Evolutionary conservation across 768 basidiomycete species (phyloP).

Genomic region (Podaxis sp.): DNA sequence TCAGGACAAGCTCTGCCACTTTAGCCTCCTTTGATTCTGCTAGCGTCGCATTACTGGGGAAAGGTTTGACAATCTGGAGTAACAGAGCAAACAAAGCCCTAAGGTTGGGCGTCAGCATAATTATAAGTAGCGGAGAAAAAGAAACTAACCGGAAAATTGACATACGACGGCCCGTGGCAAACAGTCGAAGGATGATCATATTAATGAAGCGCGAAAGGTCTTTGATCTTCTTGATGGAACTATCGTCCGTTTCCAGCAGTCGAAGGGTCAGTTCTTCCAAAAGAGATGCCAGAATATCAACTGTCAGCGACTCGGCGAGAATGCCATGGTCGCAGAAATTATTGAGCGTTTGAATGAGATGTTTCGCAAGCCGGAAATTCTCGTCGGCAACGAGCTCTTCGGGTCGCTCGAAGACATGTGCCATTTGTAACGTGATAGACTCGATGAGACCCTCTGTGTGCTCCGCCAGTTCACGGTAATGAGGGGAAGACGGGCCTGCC

Average conservation of each 20-base stretch:
- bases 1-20: conserved; percentile 88
- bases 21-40: conserved; percentile 79
- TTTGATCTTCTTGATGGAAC: conserved; percentile 75
- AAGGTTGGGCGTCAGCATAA: conserved; percentile 8
- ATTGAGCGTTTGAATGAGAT: conserved; percentile 94
- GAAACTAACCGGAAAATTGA: conserved; percentile 79
- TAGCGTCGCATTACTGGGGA: conserved; percentile 68
- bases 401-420: conserved; percentile 83
- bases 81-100: conserved; percentile 81
- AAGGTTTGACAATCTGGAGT: conserved; percentile 78
- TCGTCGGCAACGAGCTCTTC: conserved; percentile 69
- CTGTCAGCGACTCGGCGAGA: conserved; percentile 82
- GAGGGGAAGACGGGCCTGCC: conserved; percentile 58
- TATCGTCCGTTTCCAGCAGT: conserved; percentile 91
- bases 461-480: conserved; percentile 75
- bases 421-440: conserved; percentile 88
- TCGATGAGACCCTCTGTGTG: conserved; percentile 83
- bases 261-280: conserved; percentile 89
- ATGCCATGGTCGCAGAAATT: conserved; percentile 90
- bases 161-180: conserved; percentile 87
- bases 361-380: conserved; percentile 93
- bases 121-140: neutral
- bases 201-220: conserved; percentile 97
- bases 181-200: conserved; percentile 92
- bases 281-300: conserved; percentile 80